A percentile compares a stretch with the other conserved stretches of the same genome.
These are phyloP conservation scores for Pythium brachiatum DNA, from an alignment of 352 stramenopile species.

Conservation along the genomic window DNA sequence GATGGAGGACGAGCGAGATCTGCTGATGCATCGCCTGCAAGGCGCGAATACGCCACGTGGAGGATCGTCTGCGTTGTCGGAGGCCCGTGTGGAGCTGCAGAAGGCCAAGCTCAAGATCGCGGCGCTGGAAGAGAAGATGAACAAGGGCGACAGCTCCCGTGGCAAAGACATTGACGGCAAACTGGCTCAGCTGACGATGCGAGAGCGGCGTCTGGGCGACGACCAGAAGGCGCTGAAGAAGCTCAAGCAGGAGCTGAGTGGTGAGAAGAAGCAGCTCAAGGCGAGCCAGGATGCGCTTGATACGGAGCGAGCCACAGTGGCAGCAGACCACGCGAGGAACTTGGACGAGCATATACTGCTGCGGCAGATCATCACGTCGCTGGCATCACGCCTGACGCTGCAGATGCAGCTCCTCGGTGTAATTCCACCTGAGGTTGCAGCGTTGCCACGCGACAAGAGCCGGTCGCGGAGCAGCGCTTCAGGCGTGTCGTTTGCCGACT, in stretches of 20 bases:
- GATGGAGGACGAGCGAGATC: conserved; percentile 27
- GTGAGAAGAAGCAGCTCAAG: conserved; percentile 36
- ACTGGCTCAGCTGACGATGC: conserved; percentile 25
- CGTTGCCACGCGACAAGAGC: background rate
- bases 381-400: conserved; percentile 40
- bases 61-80: conserved; percentile 24
- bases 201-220: conserved; percentile 37
- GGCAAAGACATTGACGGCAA: conserved; percentile 43
- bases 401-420: conserved; percentile 50
- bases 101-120: conserved; percentile 51
- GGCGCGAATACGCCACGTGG: conserved; percentile 13
- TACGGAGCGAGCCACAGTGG: background rate
- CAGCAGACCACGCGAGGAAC: conserved; percentile 17
- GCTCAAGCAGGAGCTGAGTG: conserved; percentile 32
- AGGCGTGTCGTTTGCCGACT: conserved; percentile 16
- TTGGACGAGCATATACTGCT: conserved; percentile 47
- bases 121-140: conserved; percentile 43
- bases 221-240: conserved; percentile 63
- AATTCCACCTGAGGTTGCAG: conserved; percentile 16
- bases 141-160: conserved; percentile 22
- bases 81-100: conserved; percentile 46
- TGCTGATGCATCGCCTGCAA: conserved; percentile 23
- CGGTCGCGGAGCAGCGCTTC: background rate
- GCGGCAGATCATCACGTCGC: conserved; percentile 38
- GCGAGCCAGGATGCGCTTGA: conserved; percentile 18